Conservation (phyloP, 805 yeast species). For the Candida anglica region DNA sequence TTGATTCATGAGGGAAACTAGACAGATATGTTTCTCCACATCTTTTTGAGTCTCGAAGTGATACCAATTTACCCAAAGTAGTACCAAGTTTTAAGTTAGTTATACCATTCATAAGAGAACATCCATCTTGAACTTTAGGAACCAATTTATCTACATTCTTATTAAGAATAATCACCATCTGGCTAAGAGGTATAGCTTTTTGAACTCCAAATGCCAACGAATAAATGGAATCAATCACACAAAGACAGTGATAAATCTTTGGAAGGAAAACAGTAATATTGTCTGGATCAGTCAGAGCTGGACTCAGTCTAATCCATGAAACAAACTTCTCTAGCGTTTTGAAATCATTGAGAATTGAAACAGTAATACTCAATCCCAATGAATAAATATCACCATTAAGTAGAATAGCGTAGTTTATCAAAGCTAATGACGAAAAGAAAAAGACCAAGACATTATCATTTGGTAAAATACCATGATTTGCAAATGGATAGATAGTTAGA, state of each 20-base stretch:
- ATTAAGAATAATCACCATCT: constrained; percentile 7
- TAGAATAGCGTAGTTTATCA: constrained; percentile 52
- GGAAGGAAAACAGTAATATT: constrained; percentile 26
- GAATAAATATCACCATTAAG: constrained; percentile 60
- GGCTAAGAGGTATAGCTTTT: constrained; percentile 7
- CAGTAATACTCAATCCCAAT: constrained; percentile 49
- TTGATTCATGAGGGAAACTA: neutral
- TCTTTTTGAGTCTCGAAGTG: constrained; percentile 9
- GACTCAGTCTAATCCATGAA: constrained; percentile 31
- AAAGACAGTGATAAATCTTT: constrained; percentile 46
- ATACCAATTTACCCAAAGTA: constrained; percentile 12
- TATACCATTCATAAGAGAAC: constrained; percentile 5
- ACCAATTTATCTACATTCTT: constrained; percentile 11
- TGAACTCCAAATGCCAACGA: constrained; percentile 32
- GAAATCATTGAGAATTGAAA: constrained; percentile 56
- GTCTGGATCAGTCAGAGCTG: constrained; percentile 12
- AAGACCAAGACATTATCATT: constrained; percentile 23
- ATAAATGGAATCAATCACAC: constrained; percentile 33
- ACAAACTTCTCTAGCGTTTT: constrained; percentile 44
- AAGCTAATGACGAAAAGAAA: constrained; percentile 25
- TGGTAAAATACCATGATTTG: constrained; percentile 12
- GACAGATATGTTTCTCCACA: neutral
- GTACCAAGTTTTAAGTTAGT: constrained; percentile 11
- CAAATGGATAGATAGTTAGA: constrained; percentile 32
- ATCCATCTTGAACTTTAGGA: constrained; percentile 9